Conservation (phyloP, 331 rosid species). For the Prunus yedoensis region DNA sequence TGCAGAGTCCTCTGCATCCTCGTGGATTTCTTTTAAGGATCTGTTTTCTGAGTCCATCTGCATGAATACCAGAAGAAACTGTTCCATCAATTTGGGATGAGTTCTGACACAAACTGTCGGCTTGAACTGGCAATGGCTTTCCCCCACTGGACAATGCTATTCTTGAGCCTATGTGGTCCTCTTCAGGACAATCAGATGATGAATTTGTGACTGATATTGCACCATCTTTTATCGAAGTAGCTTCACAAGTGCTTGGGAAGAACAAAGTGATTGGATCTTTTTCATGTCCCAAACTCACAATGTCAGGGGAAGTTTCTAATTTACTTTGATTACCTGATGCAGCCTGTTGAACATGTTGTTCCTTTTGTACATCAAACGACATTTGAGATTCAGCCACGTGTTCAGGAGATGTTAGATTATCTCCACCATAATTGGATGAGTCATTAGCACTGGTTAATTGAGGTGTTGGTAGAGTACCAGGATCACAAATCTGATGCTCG, state of each 20-base stretch:
- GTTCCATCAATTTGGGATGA: constrained; percentile 20
- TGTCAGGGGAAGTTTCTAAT: constrained; percentile 25
- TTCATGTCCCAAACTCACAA: constrained; percentile 17
- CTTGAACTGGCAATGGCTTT: constrained; percentile 26
- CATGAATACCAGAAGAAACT: constrained; percentile 25
- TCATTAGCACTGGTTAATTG: constrained; percentile 10
- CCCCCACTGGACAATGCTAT: constrained; percentile 21
- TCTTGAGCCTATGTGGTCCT: constrained; percentile 18
- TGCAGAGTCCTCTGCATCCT: constrained; percentile 87
- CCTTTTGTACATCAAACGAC: constrained; percentile 25
- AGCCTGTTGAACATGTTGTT: constrained; percentile 35
- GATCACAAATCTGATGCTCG: constrained; percentile 25
- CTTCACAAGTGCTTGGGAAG: constrained; percentile 19
- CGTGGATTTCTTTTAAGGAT: constrained; percentile 76
- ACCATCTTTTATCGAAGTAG: constrained; percentile 29
- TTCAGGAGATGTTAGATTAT: constrained; percentile 22
- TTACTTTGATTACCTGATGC: constrained; percentile 25
- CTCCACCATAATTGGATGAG: constrained; percentile 24
- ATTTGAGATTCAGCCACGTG: constrained; percentile 16
- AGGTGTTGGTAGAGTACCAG: constrained; percentile 24
- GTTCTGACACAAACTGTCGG: constrained; percentile 25
- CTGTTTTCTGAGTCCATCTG: constrained; percentile 27
- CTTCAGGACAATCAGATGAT: constrained; percentile 22
- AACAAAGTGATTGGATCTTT: constrained; percentile 12
- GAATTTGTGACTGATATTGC: constrained; percentile 12